Evolutionary conservation across 2,329 filamentous ascomycete species (phyloP).

Genomic region (Aspergillus pseudoglaucus): DNA sequence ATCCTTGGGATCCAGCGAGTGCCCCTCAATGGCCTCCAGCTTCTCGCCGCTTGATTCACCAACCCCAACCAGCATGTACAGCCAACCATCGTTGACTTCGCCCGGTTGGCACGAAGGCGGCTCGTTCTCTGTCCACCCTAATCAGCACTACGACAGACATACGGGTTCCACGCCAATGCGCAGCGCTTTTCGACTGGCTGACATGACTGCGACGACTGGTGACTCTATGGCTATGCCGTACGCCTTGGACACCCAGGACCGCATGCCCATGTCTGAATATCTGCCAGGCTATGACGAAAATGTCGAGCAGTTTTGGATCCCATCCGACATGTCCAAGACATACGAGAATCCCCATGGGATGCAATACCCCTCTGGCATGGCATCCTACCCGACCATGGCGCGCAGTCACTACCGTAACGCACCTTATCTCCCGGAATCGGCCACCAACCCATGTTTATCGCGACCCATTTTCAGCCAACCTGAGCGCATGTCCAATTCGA

Average conservation of each 20-base stretch:
- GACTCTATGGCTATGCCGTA: constrained; percentile 19
- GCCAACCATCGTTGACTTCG: constrained; percentile 31
- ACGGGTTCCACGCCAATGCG: constrained; percentile 26
- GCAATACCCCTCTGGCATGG: constrained; percentile 28
- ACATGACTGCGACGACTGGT: constrained; percentile 27
- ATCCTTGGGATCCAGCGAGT: constrained; percentile 33
- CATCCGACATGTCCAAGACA: constrained; percentile 29
- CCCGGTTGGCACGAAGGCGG: constrained; percentile 30
- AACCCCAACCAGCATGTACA: constrained; percentile 34
- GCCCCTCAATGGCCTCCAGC: constrained; percentile 34
- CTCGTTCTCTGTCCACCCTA: constrained; percentile 19
- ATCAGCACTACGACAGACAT: constrained; percentile 19
- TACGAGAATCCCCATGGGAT: constrained; percentile 25
- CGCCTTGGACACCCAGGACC: constrained; percentile 27
- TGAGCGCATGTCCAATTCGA: constrained; percentile 28
- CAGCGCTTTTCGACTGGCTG: constrained; percentile 29
- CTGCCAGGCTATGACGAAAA: constrained; percentile 33
- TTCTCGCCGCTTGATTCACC: constrained; percentile 37
- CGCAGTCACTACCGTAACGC: constrained; percentile 29
- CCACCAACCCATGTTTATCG: constrained; percentile 33
- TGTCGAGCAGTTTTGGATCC: constrained; percentile 33
- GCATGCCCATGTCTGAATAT: constrained; percentile 30
- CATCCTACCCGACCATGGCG: constrained; percentile 29
- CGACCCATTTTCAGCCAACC: constrained; percentile 33
- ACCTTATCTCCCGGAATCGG: constrained; percentile 32